Evolutionary conservation across 1,139 yeast species (phyloP).

Genomic region (Waltiozyma solani): DNA sequence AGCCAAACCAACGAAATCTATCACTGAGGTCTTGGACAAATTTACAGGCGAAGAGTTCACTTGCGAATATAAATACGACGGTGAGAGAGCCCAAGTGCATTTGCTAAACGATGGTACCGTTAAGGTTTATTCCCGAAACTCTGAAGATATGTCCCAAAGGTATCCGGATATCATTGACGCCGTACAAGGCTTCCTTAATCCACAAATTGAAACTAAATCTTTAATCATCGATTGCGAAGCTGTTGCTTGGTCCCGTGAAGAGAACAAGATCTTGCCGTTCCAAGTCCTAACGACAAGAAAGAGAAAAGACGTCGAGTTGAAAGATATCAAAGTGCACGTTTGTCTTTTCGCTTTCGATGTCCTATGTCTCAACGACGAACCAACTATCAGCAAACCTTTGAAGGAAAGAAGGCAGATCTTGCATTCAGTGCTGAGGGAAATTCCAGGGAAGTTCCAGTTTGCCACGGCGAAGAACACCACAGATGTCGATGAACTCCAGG

Average conservation of each 20-base stretch:
- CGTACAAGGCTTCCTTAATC: conserved; percentile 47
- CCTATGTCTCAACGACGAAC: conserved; percentile 59
- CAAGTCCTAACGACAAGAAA: conserved; percentile 90
- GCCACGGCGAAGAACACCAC: conserved; percentile 71
- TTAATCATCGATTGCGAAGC: conserved; percentile 92
- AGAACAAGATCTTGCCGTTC: conserved; percentile 76
- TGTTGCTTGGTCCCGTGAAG: conserved; percentile 91
- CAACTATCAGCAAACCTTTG: conserved; percentile 60
- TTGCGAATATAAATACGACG: conserved; percentile 95
- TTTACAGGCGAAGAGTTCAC: conserved; percentile 82
- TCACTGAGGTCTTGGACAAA: conserved; percentile 80
- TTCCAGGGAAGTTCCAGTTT: conserved; percentile 72
- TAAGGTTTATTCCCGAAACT: conserved; percentile 81
- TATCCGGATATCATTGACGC: conserved; percentile 83
- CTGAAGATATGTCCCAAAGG: conserved; percentile 94
- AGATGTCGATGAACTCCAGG: conserved; percentile 70
- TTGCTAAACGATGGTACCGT: conserved; percentile 56
- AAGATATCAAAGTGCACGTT: conserved; percentile 81
- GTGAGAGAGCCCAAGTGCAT: conserved; percentile 96
- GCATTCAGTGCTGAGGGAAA: conserved; percentile 42
- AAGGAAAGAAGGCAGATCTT: conserved; percentile 59
- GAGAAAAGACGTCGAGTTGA: conserved; percentile 82
- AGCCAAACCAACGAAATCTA: conserved; percentile 94
- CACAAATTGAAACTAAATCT: conserved; percentile 29
- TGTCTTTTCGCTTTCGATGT: conserved; percentile 91